Conservation (phyloP, 2,329 filamentous ascomycete genomes). For the Neonectria magnoliae region DNA sequence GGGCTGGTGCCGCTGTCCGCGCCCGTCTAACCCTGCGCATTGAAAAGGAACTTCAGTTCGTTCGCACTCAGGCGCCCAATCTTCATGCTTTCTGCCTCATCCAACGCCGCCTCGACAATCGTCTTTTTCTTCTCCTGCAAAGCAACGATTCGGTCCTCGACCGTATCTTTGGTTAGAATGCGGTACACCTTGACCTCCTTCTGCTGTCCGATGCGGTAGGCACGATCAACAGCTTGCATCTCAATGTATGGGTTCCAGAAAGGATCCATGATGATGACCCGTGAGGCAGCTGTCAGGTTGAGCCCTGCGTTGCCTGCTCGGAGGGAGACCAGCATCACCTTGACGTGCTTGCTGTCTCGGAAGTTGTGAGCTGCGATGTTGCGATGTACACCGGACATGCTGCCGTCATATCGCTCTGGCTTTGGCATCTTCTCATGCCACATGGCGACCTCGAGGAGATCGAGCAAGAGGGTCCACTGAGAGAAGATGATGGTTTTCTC, state of each 20-base stretch:
- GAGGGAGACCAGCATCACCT: constrained; percentile 83
- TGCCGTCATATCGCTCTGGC: constrained; percentile 81
- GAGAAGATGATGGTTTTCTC: constrained; percentile 81
- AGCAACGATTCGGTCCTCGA: constrained; percentile 86
- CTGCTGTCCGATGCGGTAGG: constrained; percentile 86
- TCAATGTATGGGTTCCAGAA: constrained; percentile 97
- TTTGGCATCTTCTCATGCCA: constrained; percentile 70
- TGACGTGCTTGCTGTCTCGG: constrained; percentile 70
- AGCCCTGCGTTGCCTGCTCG: constrained; percentile 85
- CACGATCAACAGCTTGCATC: constrained; percentile 90
- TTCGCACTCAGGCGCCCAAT: constrained; percentile 72
- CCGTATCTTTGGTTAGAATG: constrained; percentile 78
- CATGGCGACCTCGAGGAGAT: constrained; percentile 77
- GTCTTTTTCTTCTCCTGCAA: constrained; percentile 82
- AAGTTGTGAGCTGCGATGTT: constrained; percentile 75
- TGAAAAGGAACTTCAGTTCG: constrained; percentile 78
- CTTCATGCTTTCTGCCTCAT: constrained; percentile 75
- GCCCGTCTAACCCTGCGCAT: constrained; percentile 27
- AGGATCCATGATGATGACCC: constrained; percentile 90
- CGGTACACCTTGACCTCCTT: constrained; percentile 81
- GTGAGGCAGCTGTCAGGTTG: constrained; percentile 83
- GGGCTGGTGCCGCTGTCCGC: not conserved
- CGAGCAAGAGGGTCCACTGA: constrained; percentile 80
- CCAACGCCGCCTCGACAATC: constrained; percentile 81
- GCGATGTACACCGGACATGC: constrained; percentile 75